phyloP scores from a whole-genome alignment of 208 protist species.

The Cochliopodium minus region DNA sequence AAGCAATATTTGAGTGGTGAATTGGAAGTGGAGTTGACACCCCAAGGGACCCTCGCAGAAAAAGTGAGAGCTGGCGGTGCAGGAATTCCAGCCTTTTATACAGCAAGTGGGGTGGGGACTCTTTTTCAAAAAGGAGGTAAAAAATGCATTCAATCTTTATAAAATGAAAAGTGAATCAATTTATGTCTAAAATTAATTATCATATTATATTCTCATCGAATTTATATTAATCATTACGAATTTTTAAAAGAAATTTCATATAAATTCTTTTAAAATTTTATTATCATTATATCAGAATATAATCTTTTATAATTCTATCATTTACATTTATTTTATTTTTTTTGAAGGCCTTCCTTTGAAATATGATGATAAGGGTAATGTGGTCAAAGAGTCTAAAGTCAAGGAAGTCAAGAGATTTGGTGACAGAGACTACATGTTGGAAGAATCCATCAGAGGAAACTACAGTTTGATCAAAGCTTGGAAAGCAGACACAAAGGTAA shows the following conservation, averaged over 20 bases:
- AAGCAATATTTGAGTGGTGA: slow-evolving; percentile 75
- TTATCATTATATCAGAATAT: background rate
- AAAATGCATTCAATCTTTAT: slow-evolving; percentile 1
- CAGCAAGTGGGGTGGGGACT: slow-evolving; percentile 75
- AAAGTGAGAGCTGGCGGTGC: slow-evolving; percentile 72
- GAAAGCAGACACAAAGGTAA: slow-evolving; percentile 70
- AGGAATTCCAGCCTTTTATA: slow-evolving; percentile 90
- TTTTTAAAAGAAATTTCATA: too few relatives aligned
- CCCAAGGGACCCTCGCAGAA: slow-evolving; percentile 84
- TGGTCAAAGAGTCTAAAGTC: slow-evolving; percentile 48
- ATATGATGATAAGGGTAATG: slow-evolving; percentile 52
- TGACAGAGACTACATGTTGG: slow-evolving; percentile 64
- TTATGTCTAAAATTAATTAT: background rate
- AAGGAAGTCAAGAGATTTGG: slow-evolving; percentile 65
- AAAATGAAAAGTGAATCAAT: too few relatives aligned
- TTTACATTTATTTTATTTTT: too few relatives aligned
- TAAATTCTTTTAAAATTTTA: background rate
- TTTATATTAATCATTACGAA: too few relatives aligned
- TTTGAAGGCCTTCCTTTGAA: slow-evolving; percentile 73
- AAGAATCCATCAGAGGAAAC: slow-evolving; percentile 65
- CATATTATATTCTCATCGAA: too few relatives aligned
- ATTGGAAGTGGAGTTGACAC: slow-evolving; percentile 80
- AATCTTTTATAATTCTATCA: too few relatives aligned
- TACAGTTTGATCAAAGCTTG: slow-evolving; percentile 74
- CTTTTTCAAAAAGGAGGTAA: background rate